phyloP scores from a whole-genome alignment of 345 rosid species.

The Populus tremula region DNA sequence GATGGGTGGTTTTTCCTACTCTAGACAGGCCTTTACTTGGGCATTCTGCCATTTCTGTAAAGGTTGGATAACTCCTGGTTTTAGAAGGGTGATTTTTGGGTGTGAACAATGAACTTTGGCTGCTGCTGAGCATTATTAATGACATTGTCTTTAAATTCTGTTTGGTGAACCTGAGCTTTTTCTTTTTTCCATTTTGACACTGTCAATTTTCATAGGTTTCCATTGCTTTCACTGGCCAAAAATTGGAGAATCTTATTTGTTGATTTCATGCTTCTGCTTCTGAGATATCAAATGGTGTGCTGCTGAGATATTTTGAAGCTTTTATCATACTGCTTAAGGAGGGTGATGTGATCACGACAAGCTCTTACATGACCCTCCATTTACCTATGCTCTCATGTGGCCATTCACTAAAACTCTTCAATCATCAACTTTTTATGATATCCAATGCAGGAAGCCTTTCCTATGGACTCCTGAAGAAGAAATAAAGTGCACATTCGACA shows the following conservation, averaged over 20 bases:
- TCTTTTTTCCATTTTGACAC: too few relatives aligned
- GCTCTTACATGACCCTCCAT: background rate
- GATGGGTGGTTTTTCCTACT: too few relatives aligned
- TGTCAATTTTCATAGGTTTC: too few relatives aligned
- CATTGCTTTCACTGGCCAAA: too few relatives aligned
- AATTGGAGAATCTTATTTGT: background rate
- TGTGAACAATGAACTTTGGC: too few relatives aligned
- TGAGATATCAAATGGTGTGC: background rate
- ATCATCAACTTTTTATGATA: background rate
- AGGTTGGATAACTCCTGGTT: too few relatives aligned
- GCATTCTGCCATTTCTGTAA: too few relatives aligned
- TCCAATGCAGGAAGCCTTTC: slow-evolving; percentile 19
- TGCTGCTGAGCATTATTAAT: too few relatives aligned
- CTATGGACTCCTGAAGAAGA: slow-evolving; percentile 6
- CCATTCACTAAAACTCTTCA: background rate
- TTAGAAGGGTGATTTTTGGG: too few relatives aligned
- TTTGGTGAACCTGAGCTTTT: too few relatives aligned
- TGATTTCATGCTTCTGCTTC: background rate
- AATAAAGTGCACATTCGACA: slow-evolving; percentile 23
- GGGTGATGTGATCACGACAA: background rate
- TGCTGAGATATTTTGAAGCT: background rate
- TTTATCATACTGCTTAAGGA: background rate
- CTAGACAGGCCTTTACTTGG: too few relatives aligned
- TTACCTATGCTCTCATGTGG: background rate
- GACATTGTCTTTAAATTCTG: too few relatives aligned